Evolutionary conservation across 306 rosid genomes (phyloP).

Genomic region (Luffa acutangula): DNA sequence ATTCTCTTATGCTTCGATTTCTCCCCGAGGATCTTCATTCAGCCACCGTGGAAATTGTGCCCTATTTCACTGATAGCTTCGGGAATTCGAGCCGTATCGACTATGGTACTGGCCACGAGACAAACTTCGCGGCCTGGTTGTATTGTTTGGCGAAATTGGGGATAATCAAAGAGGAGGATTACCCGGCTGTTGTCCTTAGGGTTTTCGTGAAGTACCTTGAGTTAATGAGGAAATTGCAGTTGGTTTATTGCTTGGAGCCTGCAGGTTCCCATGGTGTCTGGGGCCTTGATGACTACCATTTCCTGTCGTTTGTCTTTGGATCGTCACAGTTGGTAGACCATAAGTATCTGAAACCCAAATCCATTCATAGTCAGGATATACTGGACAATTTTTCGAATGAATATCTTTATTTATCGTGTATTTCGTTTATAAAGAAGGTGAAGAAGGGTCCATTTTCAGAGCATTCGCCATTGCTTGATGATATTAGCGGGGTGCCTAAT

Average conservation of each 20-base stretch:
- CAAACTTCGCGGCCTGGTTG: conserved; percentile 7
- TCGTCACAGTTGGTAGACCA: conserved; percentile 87
- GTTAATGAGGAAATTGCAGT: conserved; percentile 15
- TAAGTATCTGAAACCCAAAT: conserved; percentile 89
- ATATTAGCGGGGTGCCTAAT: conserved; percentile 86
- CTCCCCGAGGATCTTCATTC: conserved; percentile 3
- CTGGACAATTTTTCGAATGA: conserved; percentile 69
- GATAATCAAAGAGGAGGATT: conserved; percentile 6
- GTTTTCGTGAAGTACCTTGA: conserved; percentile 5
- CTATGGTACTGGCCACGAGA: conserved; percentile 20
- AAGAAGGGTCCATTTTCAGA: conserved; percentile 96
- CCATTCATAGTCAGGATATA: conserved; percentile 74
- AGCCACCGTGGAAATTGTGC: background rate
- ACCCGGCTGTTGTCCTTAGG: conserved; percentile 3
- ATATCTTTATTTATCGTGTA: conserved; percentile 58
- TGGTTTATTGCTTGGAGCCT: conserved; percentile 66
- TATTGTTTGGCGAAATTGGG: conserved; percentile 5
- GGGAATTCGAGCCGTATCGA: conserved; percentile 44
- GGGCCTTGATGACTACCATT: conserved; percentile 95
- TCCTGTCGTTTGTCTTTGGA: conserved; percentile 75
- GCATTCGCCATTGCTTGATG: conserved; percentile 94
- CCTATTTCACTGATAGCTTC: conserved; percentile 9
- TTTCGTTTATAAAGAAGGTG: conserved; percentile 74
- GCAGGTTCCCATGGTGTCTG: conserved; percentile 99
- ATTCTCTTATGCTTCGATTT: conserved; percentile 15